Conservation (phyloP, 139 green algal genomes). For the Micromonas commoda region DNA sequence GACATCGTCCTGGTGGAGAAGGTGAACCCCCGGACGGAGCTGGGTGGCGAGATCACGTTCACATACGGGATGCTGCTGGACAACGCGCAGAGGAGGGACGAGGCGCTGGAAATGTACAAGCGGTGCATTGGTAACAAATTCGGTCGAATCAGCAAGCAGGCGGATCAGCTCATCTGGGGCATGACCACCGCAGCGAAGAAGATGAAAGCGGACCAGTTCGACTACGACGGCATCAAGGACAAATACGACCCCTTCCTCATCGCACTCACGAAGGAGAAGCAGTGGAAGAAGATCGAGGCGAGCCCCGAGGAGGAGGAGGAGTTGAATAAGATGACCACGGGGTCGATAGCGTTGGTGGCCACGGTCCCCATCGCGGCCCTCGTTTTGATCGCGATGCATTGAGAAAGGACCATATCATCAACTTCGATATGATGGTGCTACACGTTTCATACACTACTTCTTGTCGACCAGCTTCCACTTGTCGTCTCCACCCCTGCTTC, state of each 20-base stretch:
- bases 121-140: not conserved
- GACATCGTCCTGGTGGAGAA: not conserved
- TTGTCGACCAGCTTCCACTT: no score
- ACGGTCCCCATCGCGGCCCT: not conserved
- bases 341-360: not conserved
- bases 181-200: conserved; percentile 22
- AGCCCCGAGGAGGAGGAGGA: conserved; percentile 9
- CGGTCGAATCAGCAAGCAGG: conserved; percentile 9
- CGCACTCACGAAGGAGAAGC: not conserved
- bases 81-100: not conserved
- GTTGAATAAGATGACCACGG: not conserved
- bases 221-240: conserved; percentile 9
- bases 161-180: conserved; percentile 13
- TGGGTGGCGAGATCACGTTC: conserved; percentile 15
- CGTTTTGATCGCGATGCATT: not conserved
- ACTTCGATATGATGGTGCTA: not conserved
- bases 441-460: no score
- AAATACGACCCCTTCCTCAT: conserved; percentile 12
- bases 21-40: not conserved
- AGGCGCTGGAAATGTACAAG: conserved; percentile 19
- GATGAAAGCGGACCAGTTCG: conserved; percentile 27
- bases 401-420: not conserved
- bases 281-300: not conserved
- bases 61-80: conserved; percentile 16
- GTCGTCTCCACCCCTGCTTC: no score